Percentiles rank a stretch among this genome's conserved stretches.
Evolutionary conservation across 2,329 filamentous ascomycete species (phyloP).

Genomic region (Elsinoe ampelina): DNA sequence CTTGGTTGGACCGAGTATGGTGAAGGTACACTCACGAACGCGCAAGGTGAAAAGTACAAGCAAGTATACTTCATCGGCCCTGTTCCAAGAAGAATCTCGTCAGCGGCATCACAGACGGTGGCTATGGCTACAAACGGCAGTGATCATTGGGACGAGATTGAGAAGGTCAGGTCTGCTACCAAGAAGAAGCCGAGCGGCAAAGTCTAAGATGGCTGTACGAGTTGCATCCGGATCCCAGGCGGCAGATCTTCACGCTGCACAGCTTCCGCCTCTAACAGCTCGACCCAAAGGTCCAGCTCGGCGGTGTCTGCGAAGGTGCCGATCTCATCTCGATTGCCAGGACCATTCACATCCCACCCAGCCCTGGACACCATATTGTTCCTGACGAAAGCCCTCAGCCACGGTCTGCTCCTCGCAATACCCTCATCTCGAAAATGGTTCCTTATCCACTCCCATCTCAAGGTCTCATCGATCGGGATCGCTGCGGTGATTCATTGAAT

Average conservation of each 20-base stretch:
- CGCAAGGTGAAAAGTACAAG: background rate
- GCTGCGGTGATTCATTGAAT: background rate
- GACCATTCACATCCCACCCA: background rate
- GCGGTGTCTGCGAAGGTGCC: background rate
- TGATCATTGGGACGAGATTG: background rate
- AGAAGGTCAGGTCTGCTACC: background rate
- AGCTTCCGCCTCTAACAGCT: background rate
- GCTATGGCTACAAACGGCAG: background rate
- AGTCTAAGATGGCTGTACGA: background rate
- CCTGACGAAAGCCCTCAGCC: background rate
- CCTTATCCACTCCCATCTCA: background rate
- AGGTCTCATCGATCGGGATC: background rate
- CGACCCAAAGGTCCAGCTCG: background rate
- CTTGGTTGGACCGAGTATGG: conserved; percentile 21
- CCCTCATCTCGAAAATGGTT: background rate
- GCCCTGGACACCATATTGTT: background rate
- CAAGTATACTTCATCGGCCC: background rate
- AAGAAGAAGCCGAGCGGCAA: background rate
- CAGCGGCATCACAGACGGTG: background rate
- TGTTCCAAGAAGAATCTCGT: background rate
- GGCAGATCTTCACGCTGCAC: background rate
- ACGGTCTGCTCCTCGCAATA: background rate
- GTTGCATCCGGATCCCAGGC: background rate
- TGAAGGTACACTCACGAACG: background rate
- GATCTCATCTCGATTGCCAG: background rate